Conservation (phyloP, 805 yeast species). For the Ogataea thermomethanolica region DNA sequence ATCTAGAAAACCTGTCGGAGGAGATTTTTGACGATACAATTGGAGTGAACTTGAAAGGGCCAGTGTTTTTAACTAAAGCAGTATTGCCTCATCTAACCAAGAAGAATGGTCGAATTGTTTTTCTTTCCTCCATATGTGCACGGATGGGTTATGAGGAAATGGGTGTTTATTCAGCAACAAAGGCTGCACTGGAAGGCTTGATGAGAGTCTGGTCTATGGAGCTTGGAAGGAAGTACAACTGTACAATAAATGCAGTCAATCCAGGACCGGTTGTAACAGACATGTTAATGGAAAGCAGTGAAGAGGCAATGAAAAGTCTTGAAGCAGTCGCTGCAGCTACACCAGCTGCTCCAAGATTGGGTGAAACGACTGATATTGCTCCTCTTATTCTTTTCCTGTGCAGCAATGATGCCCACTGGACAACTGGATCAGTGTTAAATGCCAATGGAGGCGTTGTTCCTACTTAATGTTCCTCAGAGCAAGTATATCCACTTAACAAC, state of each 20-base stretch:
- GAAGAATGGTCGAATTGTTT: slow-evolving; percentile 41
- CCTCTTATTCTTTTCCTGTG: slow-evolving; percentile 15
- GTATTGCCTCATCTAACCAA: slow-evolving; percentile 40
- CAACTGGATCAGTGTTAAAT: slow-evolving; percentile 13
- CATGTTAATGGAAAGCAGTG: slow-evolving; percentile 25
- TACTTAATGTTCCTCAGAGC: background rate
- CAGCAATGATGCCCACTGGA: slow-evolving; percentile 17
- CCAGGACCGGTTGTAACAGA: slow-evolving; percentile 48
- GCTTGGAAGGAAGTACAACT: slow-evolving; percentile 37
- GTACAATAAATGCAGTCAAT: slow-evolving; percentile 44
- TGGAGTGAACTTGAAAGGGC: slow-evolving; percentile 44
- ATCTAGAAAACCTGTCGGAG: slow-evolving; percentile 27
- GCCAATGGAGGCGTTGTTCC: slow-evolving; percentile 20
- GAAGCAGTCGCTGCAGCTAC: slow-evolving; percentile 10
- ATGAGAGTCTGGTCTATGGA: slow-evolving; percentile 42
- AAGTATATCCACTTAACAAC: background rate
- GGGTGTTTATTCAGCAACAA: slow-evolving; percentile 41
- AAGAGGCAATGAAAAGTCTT: slow-evolving; percentile 11
- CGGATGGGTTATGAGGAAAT: slow-evolving; percentile 47
- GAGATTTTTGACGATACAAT: slow-evolving; percentile 34
- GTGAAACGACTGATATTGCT: slow-evolving; percentile 18
- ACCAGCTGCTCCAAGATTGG: slow-evolving; percentile 19
- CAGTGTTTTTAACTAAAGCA: slow-evolving; percentile 44
- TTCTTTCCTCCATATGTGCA: slow-evolving; percentile 48
- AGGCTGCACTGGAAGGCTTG: slow-evolving; percentile 43